Base-by-base conservation (phyloP, 495 filamentous ascomycete species). In the Hyaloscypha variabilis region DNA sequence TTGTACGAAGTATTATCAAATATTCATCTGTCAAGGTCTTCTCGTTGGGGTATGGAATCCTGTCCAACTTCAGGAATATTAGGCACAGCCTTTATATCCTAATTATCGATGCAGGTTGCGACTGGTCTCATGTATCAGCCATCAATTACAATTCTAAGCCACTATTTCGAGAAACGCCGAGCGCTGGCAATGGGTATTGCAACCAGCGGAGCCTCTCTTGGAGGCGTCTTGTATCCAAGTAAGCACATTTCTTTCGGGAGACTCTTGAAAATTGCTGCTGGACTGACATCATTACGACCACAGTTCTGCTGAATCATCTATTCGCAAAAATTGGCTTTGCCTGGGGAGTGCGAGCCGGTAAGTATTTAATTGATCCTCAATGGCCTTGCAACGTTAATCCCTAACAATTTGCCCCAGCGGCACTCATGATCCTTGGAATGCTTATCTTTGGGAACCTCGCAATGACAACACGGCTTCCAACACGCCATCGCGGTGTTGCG, bases 301-400 rank as follows among this genome's bases (percentile, higher is more conserved):
- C 39, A 46, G 39, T 46, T 46, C 39, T 46, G 39, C 39, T 46
- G 39, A 46, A 46, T 46, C 39, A 46, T 46, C 39, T 46, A 46
- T 46, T 46, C 39, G 39, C 39, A 19, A 46, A 46, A 19, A 19
- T 46, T 46, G 39, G 39, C 8, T 46, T 46, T 46, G 39, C 39
- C 19, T 46, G 39, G 39, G 39, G 39, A 46, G 39, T 46, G 19
- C 39, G 39, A 46, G 39, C 39, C 10, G 39, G 39, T 46, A 46
- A 10, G 39, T 46, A 19, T 10, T 46, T 46, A 8, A 46, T 46
- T 46, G 19, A 46, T 46, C 19, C 10, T 10, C 39, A 46, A 10
- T 19, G 19, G 19, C 19, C 19, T 19, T 8, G 39, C 39, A 46
- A 19, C 39, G 10, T 46, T 46, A 19, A 8, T 19, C 39, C 39